A percentile compares a stretch with the other conserved stretches of the same genome.
phyloP scores from a whole-genome alignment of 2,329 filamentous ascomycete species.

The Hymenoscyphus scutula region DNA sequence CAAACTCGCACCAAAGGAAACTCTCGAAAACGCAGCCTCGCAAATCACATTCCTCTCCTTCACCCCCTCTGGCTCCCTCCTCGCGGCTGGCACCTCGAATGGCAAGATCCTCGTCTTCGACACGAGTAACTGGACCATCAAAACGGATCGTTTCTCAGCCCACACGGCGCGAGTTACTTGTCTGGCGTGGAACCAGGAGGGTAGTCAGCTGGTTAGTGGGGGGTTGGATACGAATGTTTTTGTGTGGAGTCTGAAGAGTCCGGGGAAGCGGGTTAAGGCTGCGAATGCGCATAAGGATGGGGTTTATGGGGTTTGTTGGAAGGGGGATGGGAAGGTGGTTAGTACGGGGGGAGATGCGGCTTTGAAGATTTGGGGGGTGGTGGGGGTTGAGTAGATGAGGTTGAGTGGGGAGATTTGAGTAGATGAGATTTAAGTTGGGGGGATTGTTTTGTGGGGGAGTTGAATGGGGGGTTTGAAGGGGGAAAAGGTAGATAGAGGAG shows the following conservation, averaged over 20 bases:
- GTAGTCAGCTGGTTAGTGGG: slow-evolving; percentile 78
- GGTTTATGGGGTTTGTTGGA: slow-evolving; percentile 84
- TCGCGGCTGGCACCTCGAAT: slow-evolving; percentile 78
- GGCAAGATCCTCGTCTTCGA: slow-evolving; percentile 88
- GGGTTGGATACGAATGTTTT: slow-evolving; percentile 88
- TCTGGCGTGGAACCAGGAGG: slow-evolving; percentile 74
- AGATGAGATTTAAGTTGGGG: too few relatives aligned
- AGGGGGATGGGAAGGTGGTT: slow-evolving; percentile 63
- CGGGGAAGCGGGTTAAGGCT: slow-evolving; percentile 79
- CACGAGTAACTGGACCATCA: slow-evolving; percentile 62
- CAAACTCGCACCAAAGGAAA: slow-evolving; percentile 44
- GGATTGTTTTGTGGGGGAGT: too few relatives aligned
- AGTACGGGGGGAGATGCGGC: slow-evolving; percentile 85
- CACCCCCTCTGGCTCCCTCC: slow-evolving; percentile 69
- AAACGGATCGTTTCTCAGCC: slow-evolving; percentile 75
- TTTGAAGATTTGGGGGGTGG: slow-evolving; percentile 82
- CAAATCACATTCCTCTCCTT: slow-evolving; percentile 80
- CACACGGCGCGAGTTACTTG: slow-evolving; percentile 67
- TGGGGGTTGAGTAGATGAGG: slow-evolving; percentile 47
- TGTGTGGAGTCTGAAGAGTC: slow-evolving; percentile 83
- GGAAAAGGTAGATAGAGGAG: too few relatives aligned
- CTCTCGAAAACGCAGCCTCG: slow-evolving; percentile 65
- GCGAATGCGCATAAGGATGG: slow-evolving; percentile 94
- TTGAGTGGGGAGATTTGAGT: too few relatives aligned
- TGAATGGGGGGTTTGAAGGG: too few relatives aligned